These are phyloP conservation scores for Pseudogymnoascus sp. DNA, from an alignment of 2,329 filamentous ascomycete genomes.

Conservation along the genomic window DNA sequence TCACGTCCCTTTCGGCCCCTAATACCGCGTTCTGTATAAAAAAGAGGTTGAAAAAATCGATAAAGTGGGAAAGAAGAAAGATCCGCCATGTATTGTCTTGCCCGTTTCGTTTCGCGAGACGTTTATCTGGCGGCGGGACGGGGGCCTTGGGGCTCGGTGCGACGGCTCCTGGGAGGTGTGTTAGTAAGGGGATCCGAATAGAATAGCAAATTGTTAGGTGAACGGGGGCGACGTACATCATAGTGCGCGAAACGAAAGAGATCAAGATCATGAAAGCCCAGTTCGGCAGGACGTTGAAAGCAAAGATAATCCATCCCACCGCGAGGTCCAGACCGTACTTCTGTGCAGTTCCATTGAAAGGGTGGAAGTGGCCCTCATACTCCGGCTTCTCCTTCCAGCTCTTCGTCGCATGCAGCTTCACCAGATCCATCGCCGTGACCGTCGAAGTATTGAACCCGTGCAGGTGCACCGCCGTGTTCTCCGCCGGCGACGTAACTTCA, in stretches of 20 bases:
- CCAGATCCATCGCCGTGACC: slow-evolving; percentile 56
- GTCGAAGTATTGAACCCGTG: slow-evolving; percentile 64
- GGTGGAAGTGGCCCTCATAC: slow-evolving; percentile 66
- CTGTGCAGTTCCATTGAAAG: slow-evolving; percentile 62
- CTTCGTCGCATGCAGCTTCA: slow-evolving; percentile 50
- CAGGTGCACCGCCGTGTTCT: slow-evolving; percentile 56
- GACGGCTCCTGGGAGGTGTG: neutral
- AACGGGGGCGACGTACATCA: slow-evolving; percentile 61
- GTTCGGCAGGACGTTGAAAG: slow-evolving; percentile 58
- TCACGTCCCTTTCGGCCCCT: neutral
- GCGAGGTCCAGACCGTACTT: slow-evolving; percentile 56
- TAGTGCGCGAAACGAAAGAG: slow-evolving; percentile 63
- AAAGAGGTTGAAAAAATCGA: neutral
- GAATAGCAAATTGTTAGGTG: neutral
- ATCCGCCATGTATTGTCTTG: neutral
- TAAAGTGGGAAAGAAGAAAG: neutral
- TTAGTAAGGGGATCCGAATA: neutral
- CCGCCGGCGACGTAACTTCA: slow-evolving; percentile 57
- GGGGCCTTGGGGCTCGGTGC: neutral
- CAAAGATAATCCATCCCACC: slow-evolving; percentile 61
- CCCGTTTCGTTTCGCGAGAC: neutral
- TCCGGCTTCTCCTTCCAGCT: slow-evolving; percentile 39
- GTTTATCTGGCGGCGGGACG: neutral
- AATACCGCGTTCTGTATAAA: neutral
- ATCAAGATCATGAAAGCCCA: slow-evolving; percentile 74